A percentile compares a stretch with the other conserved stretches of the same genome.
Evolutionary conservation across 306 rosid species (phyloP).

Genomic region (Dalbergia cochinchinensis): DNA sequence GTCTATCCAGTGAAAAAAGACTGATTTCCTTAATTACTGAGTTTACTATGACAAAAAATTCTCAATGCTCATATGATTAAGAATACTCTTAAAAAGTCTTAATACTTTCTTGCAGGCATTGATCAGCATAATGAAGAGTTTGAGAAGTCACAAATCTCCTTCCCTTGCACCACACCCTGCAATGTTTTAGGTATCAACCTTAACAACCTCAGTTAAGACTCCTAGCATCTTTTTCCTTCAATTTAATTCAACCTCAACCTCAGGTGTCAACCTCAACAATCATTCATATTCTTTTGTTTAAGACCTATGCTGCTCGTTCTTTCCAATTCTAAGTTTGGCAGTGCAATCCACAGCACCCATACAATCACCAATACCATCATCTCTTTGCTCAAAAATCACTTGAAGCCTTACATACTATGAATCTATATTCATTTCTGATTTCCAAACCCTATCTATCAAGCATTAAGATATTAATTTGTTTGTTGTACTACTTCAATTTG

Average conservation of each 20-base stretch:
- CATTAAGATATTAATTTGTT: neutral
- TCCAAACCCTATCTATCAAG: conserved; percentile 7
- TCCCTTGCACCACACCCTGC: neutral
- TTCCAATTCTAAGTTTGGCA: neutral
- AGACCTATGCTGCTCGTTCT: neutral
- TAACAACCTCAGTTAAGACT: neutral
- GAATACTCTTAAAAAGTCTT: conserved; percentile 9
- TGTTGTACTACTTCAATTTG: conserved; percentile 4
- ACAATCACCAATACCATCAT: conserved; percentile 24
- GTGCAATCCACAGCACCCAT: neutral
- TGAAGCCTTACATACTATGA: conserved; percentile 11
- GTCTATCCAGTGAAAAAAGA: conserved; percentile 3
- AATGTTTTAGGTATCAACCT: conserved; percentile 3
- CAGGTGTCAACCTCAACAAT: neutral
- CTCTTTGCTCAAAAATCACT: conserved; percentile 9
- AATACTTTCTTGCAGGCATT: neutral
- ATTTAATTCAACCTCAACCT: neutral
- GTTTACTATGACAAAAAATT: neutral
- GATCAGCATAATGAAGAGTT: neutral
- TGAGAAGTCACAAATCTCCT: conserved; percentile 21
- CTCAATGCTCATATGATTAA: neutral
- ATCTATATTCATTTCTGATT: conserved; percentile 9
- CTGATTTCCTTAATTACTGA: neutral
- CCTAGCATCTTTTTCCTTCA: neutral
- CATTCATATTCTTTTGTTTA: neutral